Base-by-base conservation (phyloP, 805 yeast species). In the Nakazawaea wyomingensis region DNA sequence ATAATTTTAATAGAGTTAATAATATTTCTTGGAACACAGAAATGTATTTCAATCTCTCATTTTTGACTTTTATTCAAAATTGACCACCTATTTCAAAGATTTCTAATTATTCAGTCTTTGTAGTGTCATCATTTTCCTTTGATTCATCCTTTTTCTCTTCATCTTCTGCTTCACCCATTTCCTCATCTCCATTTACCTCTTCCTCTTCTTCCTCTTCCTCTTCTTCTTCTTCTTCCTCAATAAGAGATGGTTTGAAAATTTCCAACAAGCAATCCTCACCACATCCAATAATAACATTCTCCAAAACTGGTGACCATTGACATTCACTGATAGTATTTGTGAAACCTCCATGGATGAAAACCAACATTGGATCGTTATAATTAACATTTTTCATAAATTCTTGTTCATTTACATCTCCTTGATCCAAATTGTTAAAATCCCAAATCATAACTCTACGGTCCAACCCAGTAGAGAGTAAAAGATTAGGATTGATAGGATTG, bases 291-390 rank as follows among this genome's bases (percentile, higher is more conserved):
- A 78, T 59, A 1, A 85, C 69, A 62, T 80, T 73, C 20, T 71
- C 68, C 37, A 82, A 61, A 8, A 56, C 60, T 2, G 87, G 85
- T 54, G 83, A 82, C 73, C 90, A 76, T 44, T 73, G 79, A 37
- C 82, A 65, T 50, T 82, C 91, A 44, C 79, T 70, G 35, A 88
- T 71, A 41, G 80, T 70, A 37, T 76, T 77, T 2, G 89, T 78
- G 62, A 88, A 96, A 10, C 96, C 96, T 13, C 95, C 96, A 60
- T 89, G 96, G 54, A 86, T 74, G 56, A 86, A 88, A 19, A 65
- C 62, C 45, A 88, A 71, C 57, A 88, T 83, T 5, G 96, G 93
- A 49, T 89, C 95, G 9, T 79, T 77, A 48, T 74, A 76, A 22
- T 72, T 71, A 33, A 56, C 55, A 48, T 75, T 81, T 50, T 74